These are phyloP conservation scores for Xylaria acuta DNA, from an alignment of 495 filamentous ascomycete species.

Conservation along the genomic window DNA sequence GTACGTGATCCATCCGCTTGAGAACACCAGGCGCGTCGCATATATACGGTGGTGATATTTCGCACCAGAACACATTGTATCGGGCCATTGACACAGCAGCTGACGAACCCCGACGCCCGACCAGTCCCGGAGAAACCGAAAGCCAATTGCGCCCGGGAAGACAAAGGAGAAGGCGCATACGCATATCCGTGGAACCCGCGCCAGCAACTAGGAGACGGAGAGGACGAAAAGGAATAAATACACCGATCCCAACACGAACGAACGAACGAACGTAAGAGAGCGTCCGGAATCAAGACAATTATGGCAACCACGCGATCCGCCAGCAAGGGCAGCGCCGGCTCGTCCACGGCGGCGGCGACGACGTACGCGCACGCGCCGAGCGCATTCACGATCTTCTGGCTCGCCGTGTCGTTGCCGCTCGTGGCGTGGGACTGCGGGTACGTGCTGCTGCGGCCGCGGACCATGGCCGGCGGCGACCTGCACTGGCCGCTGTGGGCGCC, in stretches of 20 bases:
- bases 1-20: not conserved
- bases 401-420: conserved; percentile 77
- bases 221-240: not conserved
- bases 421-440: conserved; percentile 86
- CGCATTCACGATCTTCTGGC: conserved; percentile 71
- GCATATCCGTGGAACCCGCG: too few relatives aligned
- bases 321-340: conserved; percentile 33
- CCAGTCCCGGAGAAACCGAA: not conserved
- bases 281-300: conserved; percentile 20
- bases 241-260: not conserved
- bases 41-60: not conserved
- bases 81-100: not conserved
- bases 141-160: not conserved
- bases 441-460: conserved; percentile 80
- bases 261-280: not conserved
- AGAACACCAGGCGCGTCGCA: not conserved
- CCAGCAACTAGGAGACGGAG: not conserved
- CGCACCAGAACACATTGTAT: not conserved
- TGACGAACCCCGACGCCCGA: not conserved
- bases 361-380: conserved; percentile 73
- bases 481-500: conserved; percentile 80
- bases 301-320: conserved; percentile 41
- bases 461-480: conserved; percentile 78
- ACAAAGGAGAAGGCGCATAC: not conserved
- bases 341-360: not conserved